These are phyloP conservation scores for Wickerhamomyces sp. DNA, from an alignment of 1,139 yeast genomes.

Conservation along the genomic window DNA sequence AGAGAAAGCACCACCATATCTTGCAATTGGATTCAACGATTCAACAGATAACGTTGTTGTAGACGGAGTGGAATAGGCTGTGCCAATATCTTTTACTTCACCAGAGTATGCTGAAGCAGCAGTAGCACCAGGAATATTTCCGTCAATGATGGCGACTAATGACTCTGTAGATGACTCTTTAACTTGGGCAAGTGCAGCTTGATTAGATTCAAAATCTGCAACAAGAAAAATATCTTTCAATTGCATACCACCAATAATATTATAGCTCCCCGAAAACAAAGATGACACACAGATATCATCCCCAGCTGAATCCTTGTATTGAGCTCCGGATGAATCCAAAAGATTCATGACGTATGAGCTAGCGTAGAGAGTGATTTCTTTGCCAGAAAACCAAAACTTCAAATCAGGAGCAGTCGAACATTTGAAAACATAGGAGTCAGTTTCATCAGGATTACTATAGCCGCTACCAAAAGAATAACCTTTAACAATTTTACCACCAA, in stretches of 20 bases:
- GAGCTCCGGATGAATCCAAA: conserved; percentile 4
- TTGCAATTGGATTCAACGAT: neutral
- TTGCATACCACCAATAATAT: conserved; percentile 43
- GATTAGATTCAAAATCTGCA: conserved; percentile 44
- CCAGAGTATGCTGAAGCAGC: conserved; percentile 6
- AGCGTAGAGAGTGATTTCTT: conserved; percentile 9
- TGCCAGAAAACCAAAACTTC: conserved; percentile 15
- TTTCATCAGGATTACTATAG: neutral
- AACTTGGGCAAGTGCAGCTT: conserved; percentile 47
- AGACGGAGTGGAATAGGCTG: neutral
- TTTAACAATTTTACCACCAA: conserved; percentile 10
- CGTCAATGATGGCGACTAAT: conserved; percentile 12
- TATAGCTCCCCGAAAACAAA: conserved; percentile 1
- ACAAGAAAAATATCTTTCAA: conserved; percentile 47
- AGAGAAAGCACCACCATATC: neutral
- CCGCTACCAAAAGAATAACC: conserved; percentile 1
- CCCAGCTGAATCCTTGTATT: conserved; percentile 11
- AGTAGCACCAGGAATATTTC: conserved; percentile 12
- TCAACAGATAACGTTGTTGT: neutral
- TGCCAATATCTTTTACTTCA: neutral
- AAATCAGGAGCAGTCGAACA: conserved; percentile 16
- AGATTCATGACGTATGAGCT: conserved; percentile 9
- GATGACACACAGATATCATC: conserved; percentile 14
- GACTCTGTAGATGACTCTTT: conserved; percentile 14
- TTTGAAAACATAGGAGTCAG: conserved; percentile 12